phyloP scores from a whole-genome alignment of 139 green algal species.

The Yamagishiella unicocca region DNA sequence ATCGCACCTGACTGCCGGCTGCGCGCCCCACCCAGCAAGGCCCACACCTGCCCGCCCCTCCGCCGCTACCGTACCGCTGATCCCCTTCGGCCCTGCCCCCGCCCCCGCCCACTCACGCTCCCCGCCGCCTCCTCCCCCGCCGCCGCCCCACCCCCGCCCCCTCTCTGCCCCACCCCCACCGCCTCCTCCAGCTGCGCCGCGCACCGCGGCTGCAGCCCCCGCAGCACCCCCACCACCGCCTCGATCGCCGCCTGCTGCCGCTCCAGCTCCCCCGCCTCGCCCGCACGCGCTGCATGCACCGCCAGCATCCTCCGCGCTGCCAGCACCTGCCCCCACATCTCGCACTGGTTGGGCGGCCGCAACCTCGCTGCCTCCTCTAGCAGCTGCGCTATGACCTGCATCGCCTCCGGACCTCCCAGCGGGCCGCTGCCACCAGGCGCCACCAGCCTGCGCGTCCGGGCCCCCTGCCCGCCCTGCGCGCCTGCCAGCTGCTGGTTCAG shows the following conservation, averaged over 20 bases:
- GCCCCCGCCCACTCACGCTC: no score
- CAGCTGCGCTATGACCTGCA: neutral
- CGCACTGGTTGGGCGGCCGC: neutral
- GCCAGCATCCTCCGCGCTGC: neutral
- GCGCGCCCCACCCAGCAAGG: no score
- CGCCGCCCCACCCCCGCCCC: no score
- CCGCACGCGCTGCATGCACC: neutral
- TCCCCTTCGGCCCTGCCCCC: no score
- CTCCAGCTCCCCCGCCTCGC: neutral
- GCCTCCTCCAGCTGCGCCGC: no score
- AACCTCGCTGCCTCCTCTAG: slow-evolving; percentile 24
- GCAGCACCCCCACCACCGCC: neutral
- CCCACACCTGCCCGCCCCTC: no score
- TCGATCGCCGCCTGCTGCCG: neutral
- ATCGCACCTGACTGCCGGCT: no score
- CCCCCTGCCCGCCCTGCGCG: neutral
- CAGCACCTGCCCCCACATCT: slow-evolving; percentile 33
- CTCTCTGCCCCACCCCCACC: no score
- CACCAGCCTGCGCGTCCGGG: neutral
- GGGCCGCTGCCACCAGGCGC: neutral
- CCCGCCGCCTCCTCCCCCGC: no score
- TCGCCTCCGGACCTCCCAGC: neutral
- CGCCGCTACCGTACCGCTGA: no score
- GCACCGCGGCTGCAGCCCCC: neutral
- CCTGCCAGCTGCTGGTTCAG: neutral